phyloP scores from a whole-genome alignment of 768 basidiomycete genomes.

The Gautieria morchelliformis region DNA sequence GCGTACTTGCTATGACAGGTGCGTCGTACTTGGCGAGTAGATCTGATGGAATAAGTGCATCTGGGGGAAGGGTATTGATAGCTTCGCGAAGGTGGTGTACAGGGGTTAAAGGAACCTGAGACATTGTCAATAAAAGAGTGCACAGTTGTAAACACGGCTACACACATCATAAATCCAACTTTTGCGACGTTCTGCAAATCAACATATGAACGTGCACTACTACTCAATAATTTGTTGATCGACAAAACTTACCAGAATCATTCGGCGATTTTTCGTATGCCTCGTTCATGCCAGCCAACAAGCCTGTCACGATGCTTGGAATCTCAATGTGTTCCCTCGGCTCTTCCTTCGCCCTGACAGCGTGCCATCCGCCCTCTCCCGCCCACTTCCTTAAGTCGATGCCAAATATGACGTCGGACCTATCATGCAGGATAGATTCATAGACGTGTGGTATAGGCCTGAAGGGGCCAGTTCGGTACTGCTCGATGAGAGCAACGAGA shows the following conservation, averaged over 20 bases:
- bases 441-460: conserved; percentile 77
- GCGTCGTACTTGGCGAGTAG: conserved; percentile 70
- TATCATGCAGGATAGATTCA: conserved; percentile 75
- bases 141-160: background rate
- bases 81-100: conserved; percentile 81
- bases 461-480: conserved; percentile 91
- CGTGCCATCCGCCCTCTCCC: conserved; percentile 64
- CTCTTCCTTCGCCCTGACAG: conserved; percentile 41
- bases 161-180: conserved; percentile 88
- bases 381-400: conserved; percentile 89
- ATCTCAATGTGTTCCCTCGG: conserved; percentile 34
- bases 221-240: background rate
- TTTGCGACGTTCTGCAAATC: conserved; percentile 62
- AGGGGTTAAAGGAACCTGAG: conserved; percentile 50
- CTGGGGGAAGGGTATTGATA: conserved; percentile 62
- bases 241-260: conserved; percentile 46
- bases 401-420: conserved; percentile 82
- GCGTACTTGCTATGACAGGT: conserved; percentile 72
- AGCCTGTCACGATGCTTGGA: conserved; percentile 63
- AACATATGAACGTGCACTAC: background rate
- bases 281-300: conserved; percentile 54
- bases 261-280: conserved; percentile 51
- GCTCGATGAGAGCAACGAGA: conserved; percentile 79
- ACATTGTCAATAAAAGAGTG: background rate
- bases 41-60: conserved; percentile 37